A percentile compares a stretch with the other conserved stretches of the same genome.
These are phyloP conservation scores for Cryphonectria japonica DNA, from an alignment of 2,329 filamentous ascomycete genomes.

Conservation along the genomic window DNA sequence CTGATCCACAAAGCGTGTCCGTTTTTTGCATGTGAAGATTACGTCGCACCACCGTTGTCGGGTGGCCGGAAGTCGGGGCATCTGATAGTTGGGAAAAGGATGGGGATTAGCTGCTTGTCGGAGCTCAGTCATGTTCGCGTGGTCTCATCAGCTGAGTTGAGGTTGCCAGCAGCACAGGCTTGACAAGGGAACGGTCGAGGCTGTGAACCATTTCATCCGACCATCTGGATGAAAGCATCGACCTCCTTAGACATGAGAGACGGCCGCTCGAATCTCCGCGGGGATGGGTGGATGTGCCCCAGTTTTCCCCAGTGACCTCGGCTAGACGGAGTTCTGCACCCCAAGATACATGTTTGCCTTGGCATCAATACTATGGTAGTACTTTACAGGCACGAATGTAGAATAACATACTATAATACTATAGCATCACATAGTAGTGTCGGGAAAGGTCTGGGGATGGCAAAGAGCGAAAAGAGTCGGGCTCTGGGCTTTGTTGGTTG, in stretches of 20 bases:
- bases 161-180: not conserved
- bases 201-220: not conserved
- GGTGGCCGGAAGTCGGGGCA: slow-evolving; percentile 3
- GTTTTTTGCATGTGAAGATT: slow-evolving; percentile 16
- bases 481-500: not conserved
- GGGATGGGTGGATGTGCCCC: not conserved
- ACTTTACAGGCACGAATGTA: not conserved
- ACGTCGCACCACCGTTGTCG: slow-evolving; percentile 6
- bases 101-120: not conserved
- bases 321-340: slow-evolving; percentile 20
- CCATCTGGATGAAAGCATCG: not conserved
- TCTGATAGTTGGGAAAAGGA: not conserved
- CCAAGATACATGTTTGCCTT: slow-evolving; percentile 1
- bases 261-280: not conserved
- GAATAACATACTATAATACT: too few relatives aligned
- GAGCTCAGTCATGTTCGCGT: slow-evolving; percentile 4
- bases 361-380: not conserved
- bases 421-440: not conserved
- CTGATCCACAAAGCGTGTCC: not conserved
- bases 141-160: not conserved
- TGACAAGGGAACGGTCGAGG: not conserved
- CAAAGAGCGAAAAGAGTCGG: not conserved
- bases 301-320: slow-evolving; percentile 23
- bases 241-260: not conserved
- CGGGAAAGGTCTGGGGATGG: slow-evolving; percentile 10